Conservation (phyloP, 2,329 filamentous ascomycete genomes). For the Sodiomyces alkalinus region DNA sequence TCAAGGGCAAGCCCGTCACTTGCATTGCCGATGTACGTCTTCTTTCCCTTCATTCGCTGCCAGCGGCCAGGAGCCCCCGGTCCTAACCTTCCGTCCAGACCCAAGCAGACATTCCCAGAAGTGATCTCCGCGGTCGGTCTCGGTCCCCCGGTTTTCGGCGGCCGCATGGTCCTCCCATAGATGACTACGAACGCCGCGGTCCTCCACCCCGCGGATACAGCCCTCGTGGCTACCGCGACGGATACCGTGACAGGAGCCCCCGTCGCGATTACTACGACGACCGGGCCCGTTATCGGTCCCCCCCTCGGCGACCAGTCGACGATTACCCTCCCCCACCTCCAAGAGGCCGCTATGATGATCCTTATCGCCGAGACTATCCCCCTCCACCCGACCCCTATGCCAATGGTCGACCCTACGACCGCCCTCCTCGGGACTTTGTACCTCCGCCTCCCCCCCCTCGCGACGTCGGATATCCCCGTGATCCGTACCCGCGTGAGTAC, state of each 20-base stretch:
- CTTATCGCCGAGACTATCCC: conserved; percentile 56
- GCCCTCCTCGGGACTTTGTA: conserved; percentile 28
- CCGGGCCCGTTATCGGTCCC: conserved; percentile 64
- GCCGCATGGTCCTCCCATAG: conserved; percentile 50
- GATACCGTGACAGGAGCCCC: conserved; percentile 79
- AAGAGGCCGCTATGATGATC: conserved; percentile 58
- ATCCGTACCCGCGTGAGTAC: conserved; percentile 32
- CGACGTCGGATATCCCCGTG: conserved; percentile 31
- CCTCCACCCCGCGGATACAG: conserved; percentile 67
- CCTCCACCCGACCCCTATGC: conserved; percentile 48
- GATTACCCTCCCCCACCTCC: conserved; percentile 58
- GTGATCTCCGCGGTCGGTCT: conserved; percentile 56
- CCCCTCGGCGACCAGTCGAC: conserved; percentile 61
- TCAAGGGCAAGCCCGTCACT: conserved; percentile 76
- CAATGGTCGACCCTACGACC: conserved; percentile 41
- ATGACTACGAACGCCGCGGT: conserved; percentile 74
- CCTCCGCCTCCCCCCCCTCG: conserved; percentile 22
- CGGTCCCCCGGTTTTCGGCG: conserved; percentile 56
- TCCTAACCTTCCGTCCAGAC: too few relatives aligned
- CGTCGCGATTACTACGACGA: conserved; percentile 82
- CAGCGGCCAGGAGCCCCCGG: too few relatives aligned
- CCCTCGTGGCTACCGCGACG: conserved; percentile 51
- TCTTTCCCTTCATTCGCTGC: conserved; percentile 11
- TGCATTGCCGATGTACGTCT: conserved; percentile 73
- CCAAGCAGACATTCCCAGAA: conserved; percentile 59